Percentiles rank a stretch among this genome's conserved stretches.
phyloP scores from a whole-genome alignment of 2,329 filamentous ascomycete species.

The Fusarium secorum region DNA sequence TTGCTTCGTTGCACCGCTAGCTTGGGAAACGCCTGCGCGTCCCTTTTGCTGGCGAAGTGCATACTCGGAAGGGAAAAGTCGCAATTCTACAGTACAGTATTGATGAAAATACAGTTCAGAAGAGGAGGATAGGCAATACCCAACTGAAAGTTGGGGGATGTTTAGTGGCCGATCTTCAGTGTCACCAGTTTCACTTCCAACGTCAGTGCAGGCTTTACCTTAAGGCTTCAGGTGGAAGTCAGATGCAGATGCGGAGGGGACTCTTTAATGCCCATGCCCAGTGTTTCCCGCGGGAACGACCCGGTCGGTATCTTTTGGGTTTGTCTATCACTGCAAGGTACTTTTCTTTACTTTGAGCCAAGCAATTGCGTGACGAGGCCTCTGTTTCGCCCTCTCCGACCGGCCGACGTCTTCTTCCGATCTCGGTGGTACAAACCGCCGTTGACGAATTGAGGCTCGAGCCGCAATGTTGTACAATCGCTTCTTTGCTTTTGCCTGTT shows the following conservation, averaged over 20 bases:
- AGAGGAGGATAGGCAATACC: neutral
- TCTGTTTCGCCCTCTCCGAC: neutral
- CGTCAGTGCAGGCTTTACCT: neutral
- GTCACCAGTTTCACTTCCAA: conserved; percentile 1
- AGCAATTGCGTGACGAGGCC: neutral
- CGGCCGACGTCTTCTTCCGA: neutral
- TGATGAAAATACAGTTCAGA: neutral
- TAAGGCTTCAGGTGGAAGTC: neutral
- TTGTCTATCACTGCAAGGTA: neutral
- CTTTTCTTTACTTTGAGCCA: neutral
- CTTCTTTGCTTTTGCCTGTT: neutral
- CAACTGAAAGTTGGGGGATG: neutral
- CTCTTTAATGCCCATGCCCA: neutral
- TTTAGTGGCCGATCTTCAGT: conserved; percentile 12
- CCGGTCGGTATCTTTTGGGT: neutral
- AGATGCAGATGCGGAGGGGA: neutral
- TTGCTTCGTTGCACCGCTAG: neutral
- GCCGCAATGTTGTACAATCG: neutral
- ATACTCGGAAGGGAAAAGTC: conserved; percentile 15
- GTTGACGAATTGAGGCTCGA: neutral
- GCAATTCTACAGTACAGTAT: neutral
- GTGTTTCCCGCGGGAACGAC: neutral
- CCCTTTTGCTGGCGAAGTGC: neutral
- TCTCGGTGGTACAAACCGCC: neutral
- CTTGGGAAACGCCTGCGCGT: neutral